Evolutionary conservation across 2,329 filamentous ascomycete genomes (phyloP).

Genomic region (Pseudophaeomoniella oleicola): DNA sequence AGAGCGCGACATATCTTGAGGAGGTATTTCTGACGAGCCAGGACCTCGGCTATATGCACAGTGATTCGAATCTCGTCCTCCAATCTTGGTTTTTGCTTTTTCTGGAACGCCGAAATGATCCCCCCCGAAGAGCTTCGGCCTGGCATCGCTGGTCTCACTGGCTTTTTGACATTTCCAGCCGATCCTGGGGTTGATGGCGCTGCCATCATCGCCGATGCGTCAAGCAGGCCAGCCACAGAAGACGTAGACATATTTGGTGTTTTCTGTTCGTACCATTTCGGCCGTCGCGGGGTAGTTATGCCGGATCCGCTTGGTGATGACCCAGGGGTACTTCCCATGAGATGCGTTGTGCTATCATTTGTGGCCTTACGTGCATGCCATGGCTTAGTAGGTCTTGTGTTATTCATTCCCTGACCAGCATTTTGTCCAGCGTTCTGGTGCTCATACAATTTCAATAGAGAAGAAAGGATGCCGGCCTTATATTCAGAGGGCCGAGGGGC

Average conservation of each 20-base stretch:
- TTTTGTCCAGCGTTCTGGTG: too few species aligned
- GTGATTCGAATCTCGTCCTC: not conserved
- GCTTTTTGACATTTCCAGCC: not conserved
- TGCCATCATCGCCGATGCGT: not conserved
- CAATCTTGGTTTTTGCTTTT: not conserved
- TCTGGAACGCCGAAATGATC: not conserved
- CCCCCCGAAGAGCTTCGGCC: not conserved
- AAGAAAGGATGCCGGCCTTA: not conserved
- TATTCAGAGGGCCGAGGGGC: not conserved
- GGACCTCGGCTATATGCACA: not conserved
- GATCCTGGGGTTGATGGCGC: not conserved
- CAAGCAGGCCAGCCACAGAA: not conserved
- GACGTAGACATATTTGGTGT: not conserved
- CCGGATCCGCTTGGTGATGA: not conserved
- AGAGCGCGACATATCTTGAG: constrained; percentile 5
- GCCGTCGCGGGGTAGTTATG: not conserved
- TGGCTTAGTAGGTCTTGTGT: not conserved
- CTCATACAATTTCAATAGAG: not conserved
- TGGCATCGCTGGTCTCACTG: not conserved
- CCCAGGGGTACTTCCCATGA: not conserved
- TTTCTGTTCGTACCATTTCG: not conserved
- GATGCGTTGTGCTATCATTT: not conserved
- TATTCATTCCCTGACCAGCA: too few species aligned
- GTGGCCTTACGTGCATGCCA: not conserved
- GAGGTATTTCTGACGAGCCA: constrained; percentile 3